phyloP scores from a whole-genome alignment of 495 filamentous ascomycete genomes.

The Penicillium antarcticum region DNA sequence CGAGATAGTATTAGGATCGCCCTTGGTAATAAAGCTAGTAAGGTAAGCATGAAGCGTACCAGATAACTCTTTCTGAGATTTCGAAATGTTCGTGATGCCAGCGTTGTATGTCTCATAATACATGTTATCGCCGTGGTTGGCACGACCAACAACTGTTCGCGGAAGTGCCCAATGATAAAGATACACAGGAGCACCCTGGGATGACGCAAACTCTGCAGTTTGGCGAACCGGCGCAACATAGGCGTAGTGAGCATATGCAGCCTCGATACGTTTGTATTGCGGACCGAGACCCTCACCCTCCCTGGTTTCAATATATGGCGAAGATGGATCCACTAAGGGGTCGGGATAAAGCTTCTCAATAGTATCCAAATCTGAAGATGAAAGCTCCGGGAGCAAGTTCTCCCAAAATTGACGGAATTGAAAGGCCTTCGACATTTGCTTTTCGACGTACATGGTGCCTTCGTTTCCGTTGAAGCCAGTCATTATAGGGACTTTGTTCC shows the following conservation, averaged over 20 bases:
- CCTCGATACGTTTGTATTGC: constrained; percentile 59
- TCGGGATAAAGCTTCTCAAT: constrained; percentile 58
- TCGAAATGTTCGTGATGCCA: constrained; percentile 32
- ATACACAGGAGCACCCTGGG: constrained; percentile 42
- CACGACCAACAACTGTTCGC: constrained; percentile 41
- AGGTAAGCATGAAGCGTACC: constrained; percentile 54
- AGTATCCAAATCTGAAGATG: constrained; percentile 40
- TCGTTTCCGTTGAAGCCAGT: constrained; percentile 67
- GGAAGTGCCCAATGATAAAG: constrained; percentile 58
- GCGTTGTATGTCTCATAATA: constrained; percentile 54
- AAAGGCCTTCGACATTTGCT: constrained; percentile 33
- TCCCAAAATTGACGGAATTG: constrained; percentile 56
- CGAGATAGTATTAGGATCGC: constrained; percentile 44
- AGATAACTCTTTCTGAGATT: constrained; percentile 45
- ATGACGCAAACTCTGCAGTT: constrained; percentile 50
- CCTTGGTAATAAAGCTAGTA: constrained; percentile 52
- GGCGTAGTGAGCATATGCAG: constrained; percentile 63
- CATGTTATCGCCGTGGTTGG: constrained; percentile 60
- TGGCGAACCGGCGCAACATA: constrained; percentile 65
- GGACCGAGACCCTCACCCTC: constrained; percentile 38
- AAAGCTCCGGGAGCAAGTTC: constrained; percentile 51
- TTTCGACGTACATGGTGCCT: constrained; percentile 57
- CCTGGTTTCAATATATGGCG: constrained; percentile 36
- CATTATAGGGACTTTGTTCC: constrained; percentile 58
- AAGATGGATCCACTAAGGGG: constrained; percentile 32